Base-by-base conservation (phyloP, 1,284 basidiomycete genomes). In the Heterobasidion occidentale region DNA sequence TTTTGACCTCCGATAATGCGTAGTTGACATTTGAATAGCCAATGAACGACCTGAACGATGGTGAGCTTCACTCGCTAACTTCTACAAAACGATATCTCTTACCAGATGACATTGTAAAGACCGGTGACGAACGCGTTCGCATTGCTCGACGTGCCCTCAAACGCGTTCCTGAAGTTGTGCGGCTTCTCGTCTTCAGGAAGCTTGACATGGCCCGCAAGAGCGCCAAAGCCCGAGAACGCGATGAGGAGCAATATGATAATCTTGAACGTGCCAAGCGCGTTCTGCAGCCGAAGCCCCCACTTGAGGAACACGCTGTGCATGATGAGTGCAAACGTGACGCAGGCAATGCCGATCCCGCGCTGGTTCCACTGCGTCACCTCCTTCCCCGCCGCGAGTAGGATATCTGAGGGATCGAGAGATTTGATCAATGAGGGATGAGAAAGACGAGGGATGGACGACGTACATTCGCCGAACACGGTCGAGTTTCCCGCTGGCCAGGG, bases 11-110 rank as follows among this genome's bases (percentile, higher is more conserved):
- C 4, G 84, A 86, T 2, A 89, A 71, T 0, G 82, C 83, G 59
- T 86, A 88, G 63, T 88, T 88, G 14, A 83, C 84, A 56, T 84
- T 86, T 0, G 81, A 79, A 64, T 87, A 89, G 0, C 86, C 86
- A 52, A 78, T 75, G 64, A 81, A 86, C 0, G 83, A 84, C 86
- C 84, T 87, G 51, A 1, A 9, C 14, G 17, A 42, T n/a, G 38
- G 7, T 42, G 1, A 42, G 51, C 20, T 17, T 9, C 36, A 33
- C 15, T 17, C 12, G 17, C 15, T 36, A 45, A 14, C 12, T 14
- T 12, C 19, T 14, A 20, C n/a, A 38, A 34, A 8, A 48, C n/a
- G 38, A 33, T 44, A n/a, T 14, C 7, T 33, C 33, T 17, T 56
- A 84, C 84, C 84, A 86, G 34, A 83, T 81, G 48, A 87, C 81